phyloP scores from a whole-genome alignment of 345 rosid genomes.

The Zanthoxylum bungeanum region DNA sequence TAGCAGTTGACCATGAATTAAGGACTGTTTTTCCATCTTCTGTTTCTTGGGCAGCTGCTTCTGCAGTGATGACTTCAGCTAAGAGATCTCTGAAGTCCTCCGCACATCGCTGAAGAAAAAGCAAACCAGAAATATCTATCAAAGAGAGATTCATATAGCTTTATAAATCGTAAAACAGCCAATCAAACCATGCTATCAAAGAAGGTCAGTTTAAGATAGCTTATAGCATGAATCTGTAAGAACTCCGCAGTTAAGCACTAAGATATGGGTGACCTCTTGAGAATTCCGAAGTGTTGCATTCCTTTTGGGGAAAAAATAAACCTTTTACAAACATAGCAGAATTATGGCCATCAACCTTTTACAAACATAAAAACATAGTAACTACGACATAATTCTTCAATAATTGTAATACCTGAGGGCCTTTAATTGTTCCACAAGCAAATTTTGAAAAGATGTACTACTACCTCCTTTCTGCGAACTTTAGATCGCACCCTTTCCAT shows the following conservation, averaged over 20 bases:
- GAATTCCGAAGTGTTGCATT: too few species aligned
- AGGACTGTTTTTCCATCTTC: constrained; percentile 76
- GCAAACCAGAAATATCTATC: background rate
- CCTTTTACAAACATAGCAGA: background rate
- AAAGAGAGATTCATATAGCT: background rate
- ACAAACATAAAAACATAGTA: background rate
- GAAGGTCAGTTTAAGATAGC: too few species aligned
- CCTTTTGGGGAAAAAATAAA: too few species aligned
- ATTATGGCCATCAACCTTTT: background rate
- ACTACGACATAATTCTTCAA: background rate
- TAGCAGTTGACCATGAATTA: constrained; percentile 92
- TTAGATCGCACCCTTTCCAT: constrained; percentile 87
- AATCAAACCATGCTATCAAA: too few species aligned
- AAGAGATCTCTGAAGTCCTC: constrained; percentile 68
- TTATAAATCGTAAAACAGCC: background rate
- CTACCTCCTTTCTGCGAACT: constrained; percentile 89
- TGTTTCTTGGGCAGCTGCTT: constrained; percentile 61
- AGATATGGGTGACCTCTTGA: too few species aligned
- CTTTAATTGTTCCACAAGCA: constrained; percentile 94
- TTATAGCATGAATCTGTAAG: too few species aligned
- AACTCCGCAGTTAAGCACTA: too few species aligned
- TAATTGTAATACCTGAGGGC: constrained; percentile 61
- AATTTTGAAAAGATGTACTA: constrained; percentile 83
- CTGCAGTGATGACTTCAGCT: constrained; percentile 65
- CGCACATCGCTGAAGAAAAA: constrained; percentile 50